These are phyloP conservation scores for Hymenoscyphus repandus DNA, from an alignment of 2,329 filamentous ascomycete species.

Conservation along the genomic window DNA sequence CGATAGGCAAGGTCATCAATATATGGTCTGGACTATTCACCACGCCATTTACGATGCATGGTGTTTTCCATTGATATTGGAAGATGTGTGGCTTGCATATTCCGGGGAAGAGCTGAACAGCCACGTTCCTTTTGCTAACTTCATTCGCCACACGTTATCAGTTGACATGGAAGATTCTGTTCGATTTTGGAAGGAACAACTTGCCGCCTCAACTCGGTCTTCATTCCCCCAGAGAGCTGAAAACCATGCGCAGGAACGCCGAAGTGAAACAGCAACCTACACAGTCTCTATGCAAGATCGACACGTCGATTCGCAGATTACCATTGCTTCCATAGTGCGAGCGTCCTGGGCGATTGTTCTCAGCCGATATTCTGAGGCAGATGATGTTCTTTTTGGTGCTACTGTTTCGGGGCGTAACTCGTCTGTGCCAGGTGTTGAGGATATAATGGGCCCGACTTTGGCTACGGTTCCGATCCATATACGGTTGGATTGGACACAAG, in stretches of 20 bases:
- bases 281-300: too few species aligned
- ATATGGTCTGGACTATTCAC: slow-evolving; percentile 44
- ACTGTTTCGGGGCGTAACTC: slow-evolving; percentile 38
- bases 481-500: slow-evolving; percentile 26
- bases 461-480: slow-evolving; percentile 38
- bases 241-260: too few species aligned
- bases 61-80: slow-evolving; percentile 30
- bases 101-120: neutral
- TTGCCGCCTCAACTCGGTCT: too few species aligned
- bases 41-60: slow-evolving; percentile 49
- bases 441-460: slow-evolving; percentile 39
- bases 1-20: slow-evolving; percentile 17
- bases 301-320: too few species aligned
- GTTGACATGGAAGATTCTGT: too few species aligned
- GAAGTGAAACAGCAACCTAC: too few species aligned
- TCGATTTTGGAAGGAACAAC: too few species aligned
- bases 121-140: slow-evolving; percentile 19
- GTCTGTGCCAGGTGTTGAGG: slow-evolving; percentile 34
- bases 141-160: too few species aligned
- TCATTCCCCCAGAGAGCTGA: too few species aligned
- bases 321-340: slow-evolving; percentile 13
- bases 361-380: slow-evolving; percentile 34
- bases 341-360: slow-evolving; percentile 37
- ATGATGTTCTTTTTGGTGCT: slow-evolving; percentile 38
- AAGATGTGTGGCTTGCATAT: slow-evolving; percentile 7